These are phyloP conservation scores for Seminavis robusta DNA, from an alignment of 108 stramenopile species.

Conservation along the genomic window DNA sequence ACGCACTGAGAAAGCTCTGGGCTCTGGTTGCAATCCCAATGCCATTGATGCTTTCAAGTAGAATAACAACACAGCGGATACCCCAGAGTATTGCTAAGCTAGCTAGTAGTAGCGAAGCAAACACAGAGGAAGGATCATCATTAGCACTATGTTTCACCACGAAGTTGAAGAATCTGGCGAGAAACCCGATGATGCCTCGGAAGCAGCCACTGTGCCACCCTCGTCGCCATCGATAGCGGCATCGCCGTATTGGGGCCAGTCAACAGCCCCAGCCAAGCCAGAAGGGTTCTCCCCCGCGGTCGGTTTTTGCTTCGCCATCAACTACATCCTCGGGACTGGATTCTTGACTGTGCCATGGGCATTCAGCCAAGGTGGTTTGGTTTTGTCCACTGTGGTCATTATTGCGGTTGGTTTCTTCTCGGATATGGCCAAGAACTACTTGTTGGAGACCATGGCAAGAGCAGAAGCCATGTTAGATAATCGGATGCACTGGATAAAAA, in stretches of 20 bases:
- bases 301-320: constrained; percentile 41
- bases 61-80: too few relatives aligned
- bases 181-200: too few relatives aligned
- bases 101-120: too few relatives aligned
- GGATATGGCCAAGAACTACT: constrained; percentile 31
- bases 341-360: constrained; percentile 51
- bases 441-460: constrained; percentile 31
- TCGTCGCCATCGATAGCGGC: too few relatives aligned
- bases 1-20: too few relatives aligned
- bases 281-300: constrained; percentile 22
- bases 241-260: constrained; percentile 14
- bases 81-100: too few relatives aligned
- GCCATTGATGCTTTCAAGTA: too few relatives aligned
- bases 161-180: too few relatives aligned
- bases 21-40: too few relatives aligned
- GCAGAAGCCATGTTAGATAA: constrained; percentile 28
- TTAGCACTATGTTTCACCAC: too few relatives aligned
- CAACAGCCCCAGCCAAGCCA: not conserved
- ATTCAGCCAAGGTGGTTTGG: constrained; percentile 29
- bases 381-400: constrained; percentile 24
- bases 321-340: constrained; percentile 51
- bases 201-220: too few relatives aligned
- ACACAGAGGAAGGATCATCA: too few relatives aligned
- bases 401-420: constrained; percentile 9
- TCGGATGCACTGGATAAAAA: constrained; percentile 8